Base-by-base conservation (phyloP, 139 green algal genomes). In the Picochlorum sp. region DNA sequence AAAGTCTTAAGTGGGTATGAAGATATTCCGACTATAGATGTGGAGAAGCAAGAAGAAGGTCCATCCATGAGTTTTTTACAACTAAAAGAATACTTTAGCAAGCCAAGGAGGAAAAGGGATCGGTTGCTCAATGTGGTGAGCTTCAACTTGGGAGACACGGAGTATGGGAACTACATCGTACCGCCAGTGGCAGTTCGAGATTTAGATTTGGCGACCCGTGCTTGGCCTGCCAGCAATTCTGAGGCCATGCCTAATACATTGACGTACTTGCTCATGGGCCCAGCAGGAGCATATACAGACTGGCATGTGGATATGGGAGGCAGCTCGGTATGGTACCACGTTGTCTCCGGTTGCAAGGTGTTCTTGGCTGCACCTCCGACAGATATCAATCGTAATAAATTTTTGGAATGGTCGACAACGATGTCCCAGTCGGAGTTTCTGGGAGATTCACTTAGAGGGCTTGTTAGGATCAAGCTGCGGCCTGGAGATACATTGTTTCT, bases 241-340 rank as follows among this genome's bases (percentile, higher is more conserved):
- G 26, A n/a, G 10, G 20, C 29, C 24, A 14, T 22, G 25, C 63
- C 74, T 9, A 55, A 79, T 45, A 81, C 70, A 24, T 63, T 79
- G 53, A 58, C 80, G 32, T 83, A 83, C 22, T 62, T 39, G 1
- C 65, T 85, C 16, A 57, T 83, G 44, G 68, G 67, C 14, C 70
- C 72, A 1, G 41, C 29, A 7, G 75, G 71, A 3, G 47, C 44
- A 10, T 78, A 73, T 61, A 85, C 77, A 0, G 77, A 85, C 57
- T 85, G 64, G 44, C 77, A 85, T 40, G 47, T 83, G 18, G 77
- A 85, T 59, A 79, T 83, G 64, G 77, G 75, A 4, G 77, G 75
- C 20, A 65, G 30, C 40, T 59, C 31, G 22, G 75, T 83, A 16
- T 85, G 77, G 77, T 85, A 85, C 63, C 72, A 83, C 50, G 55